A percentile compares a stretch with the other conserved stretches of the same genome.
These are phyloP conservation scores for Fusarium udum DNA, from an alignment of 2,329 filamentous ascomycete genomes.

Conservation along the genomic window DNA sequence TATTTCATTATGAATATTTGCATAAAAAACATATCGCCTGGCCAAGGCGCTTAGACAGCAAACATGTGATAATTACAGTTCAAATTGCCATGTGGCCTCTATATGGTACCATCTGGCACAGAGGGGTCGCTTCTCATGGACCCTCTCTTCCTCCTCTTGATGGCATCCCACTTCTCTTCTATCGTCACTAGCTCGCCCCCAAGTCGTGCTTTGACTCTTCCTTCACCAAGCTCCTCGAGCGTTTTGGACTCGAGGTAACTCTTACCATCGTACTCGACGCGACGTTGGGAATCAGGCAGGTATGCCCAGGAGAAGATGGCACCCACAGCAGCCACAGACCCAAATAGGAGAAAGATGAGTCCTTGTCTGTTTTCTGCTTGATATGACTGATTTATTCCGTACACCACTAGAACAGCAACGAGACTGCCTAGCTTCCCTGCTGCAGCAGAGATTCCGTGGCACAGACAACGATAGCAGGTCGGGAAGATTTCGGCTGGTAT, in stretches of 20 bases:
- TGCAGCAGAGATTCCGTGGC: constrained; percentile 69
- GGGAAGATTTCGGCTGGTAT: constrained; percentile 73
- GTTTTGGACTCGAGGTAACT: constrained; percentile 56
- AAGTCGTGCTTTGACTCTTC: constrained; percentile 54
- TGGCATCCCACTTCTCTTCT: constrained; percentile 53
- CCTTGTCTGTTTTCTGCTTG: constrained; percentile 55
- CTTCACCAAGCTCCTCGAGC: constrained; percentile 62
- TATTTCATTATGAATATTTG: not conserved
- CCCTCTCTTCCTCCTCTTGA: constrained; percentile 48
- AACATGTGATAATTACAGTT: not conserved
- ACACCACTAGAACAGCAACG: constrained; percentile 60
- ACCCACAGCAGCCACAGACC: constrained; percentile 59
- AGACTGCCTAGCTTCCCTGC: constrained; percentile 68
- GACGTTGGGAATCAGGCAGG: constrained; percentile 58
- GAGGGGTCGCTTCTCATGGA: constrained; percentile 38
- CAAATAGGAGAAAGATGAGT: constrained; percentile 61
- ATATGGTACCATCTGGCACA: constrained; percentile 35
- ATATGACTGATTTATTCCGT: constrained; percentile 59
- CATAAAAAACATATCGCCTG: constrained; percentile 1
- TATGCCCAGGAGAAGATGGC: constrained; percentile 63
- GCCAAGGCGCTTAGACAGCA: not conserved
- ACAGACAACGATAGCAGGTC: constrained; percentile 69
- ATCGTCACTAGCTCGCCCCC: constrained; percentile 58
- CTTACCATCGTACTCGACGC: constrained; percentile 49
- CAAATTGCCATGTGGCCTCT: not conserved